These are phyloP conservation scores for Fagus crenata DNA, from an alignment of 306 rosid species.

Conservation along the genomic window DNA sequence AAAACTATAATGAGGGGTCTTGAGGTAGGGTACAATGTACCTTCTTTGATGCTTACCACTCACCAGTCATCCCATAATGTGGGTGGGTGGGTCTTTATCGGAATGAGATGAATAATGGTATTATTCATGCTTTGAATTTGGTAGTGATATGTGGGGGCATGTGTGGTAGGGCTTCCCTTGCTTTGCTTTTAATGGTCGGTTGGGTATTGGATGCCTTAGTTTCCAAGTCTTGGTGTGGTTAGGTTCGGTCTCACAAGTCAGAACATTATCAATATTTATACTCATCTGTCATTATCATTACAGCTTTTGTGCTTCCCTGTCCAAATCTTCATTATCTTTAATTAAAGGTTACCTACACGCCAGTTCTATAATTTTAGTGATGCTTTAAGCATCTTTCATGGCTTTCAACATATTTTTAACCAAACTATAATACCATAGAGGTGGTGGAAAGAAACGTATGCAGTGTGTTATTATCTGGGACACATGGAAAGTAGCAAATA, in stretches of 20 bases:
- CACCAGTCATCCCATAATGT: background rate
- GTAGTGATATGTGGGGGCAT: constrained; percentile 29
- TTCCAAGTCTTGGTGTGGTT: constrained; percentile 7
- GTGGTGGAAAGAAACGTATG: no score
- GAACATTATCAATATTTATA: background rate
- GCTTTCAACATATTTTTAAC: no score
- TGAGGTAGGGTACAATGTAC: constrained; percentile 1
- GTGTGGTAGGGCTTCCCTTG: constrained; percentile 28
- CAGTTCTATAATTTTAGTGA: no score
- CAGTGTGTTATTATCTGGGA: no score
- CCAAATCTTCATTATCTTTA: background rate
- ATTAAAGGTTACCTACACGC: background rate
- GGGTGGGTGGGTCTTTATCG: constrained; percentile 32
- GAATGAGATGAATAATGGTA: constrained; percentile 10
- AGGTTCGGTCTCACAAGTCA: background rate
- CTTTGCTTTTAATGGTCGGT: constrained; percentile 21
- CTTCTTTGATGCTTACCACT: constrained; percentile 25
- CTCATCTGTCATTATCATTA: no score
- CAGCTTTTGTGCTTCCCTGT: no score
- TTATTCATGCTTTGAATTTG: constrained; percentile 13
- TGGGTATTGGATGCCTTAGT: constrained; percentile 24
- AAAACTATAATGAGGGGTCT: background rate
- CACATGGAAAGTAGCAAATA: no score
- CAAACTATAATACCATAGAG: no score
- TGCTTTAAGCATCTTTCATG: no score